Base-by-base conservation (phyloP, 805 yeast genomes). In the Nakazawaea wickerhamii region DNA sequence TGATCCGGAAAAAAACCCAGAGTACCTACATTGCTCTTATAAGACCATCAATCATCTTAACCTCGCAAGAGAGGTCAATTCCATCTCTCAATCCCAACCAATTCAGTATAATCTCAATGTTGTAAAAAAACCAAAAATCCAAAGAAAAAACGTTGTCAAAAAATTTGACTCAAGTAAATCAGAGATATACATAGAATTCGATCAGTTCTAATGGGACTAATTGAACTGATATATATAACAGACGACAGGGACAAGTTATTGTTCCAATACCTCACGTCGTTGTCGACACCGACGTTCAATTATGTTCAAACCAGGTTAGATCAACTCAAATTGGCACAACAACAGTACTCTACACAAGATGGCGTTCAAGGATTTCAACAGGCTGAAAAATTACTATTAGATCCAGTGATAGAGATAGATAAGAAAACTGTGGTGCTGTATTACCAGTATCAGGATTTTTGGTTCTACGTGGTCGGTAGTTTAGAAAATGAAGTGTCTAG, bases 201-300 rank as follows among this genome's bases (percentile, higher is more conserved):
- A n/a, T n/a, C n/a, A n/a, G n/a, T 28, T 10, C 13, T 11, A 3
- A 61, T 61, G 67, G 61, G 64, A 3, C 44, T 60, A 15, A 53
- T 61, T 23, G 64, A 61, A 34, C 51, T 59, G 17, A 19, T 62
- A 5, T 62, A 49, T 39, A 59, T 62, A 4, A 38, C 55, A 2
- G 59, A 57, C 38, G 58, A 54, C 7, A 49, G 53, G 15, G 59
- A 53, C 40, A 46, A 40, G 4, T 50, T 54, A 13, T 30, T 59
- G 7, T 58, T 58, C 44, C 59, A 57, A 36, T 52, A 58, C 22
- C 20, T 49, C 3, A 27, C 52, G 10, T 49, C 49, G 15, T 46
- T 57, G 2, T 48, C 60, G 3, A 45, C 55, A 1, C 65, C 67
- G 1, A 49, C 59, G 0, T 55, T 54, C 32, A 43, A 40, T 3